Base-by-base conservation (phyloP, 108 stramenopile species). In the Aurantiochytrium sp. region DNA sequence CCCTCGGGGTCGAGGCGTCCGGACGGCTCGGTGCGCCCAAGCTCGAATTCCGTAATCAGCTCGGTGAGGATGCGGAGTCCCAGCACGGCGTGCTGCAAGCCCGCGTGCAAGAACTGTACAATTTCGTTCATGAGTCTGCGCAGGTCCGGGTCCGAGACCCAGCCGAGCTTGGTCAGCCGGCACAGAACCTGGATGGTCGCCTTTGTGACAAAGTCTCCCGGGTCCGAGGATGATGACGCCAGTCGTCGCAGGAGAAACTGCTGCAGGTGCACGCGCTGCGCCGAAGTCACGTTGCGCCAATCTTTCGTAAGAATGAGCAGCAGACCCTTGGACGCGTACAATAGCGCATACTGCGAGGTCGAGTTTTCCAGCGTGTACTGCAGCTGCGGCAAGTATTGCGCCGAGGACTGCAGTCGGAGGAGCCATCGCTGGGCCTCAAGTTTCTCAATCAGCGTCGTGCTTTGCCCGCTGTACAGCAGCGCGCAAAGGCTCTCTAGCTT, bases 301-400 rank as follows among this genome's bases (percentile, higher is more conserved):
- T 81, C 73, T 48, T 81, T 81, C 1, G 73, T 39, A 17, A 81
- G 30, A 0, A 81, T 81, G 3, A 81, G 45, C 73, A 48, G 42
- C 39, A 81, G 73, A 27, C 73, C 73, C 24, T 81, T 81, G 21
- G 42, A 81, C 19, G 73, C 73, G 24, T 48, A 81, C 45, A 81
- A 42, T 6, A 81, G 45, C n/a, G 73, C 45, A 41, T 48, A 48
- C n/a, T 22, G 73, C n/a, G 73, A 81, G 12, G n/a, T 81, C 21
- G 73, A 81, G 3, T 81, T 81, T 30, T 81, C 73, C 73, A 81
- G 45, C 39, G 73, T 81, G 73, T 81, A 81, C 45, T 81, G 42
- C 21, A 81, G 73, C 30, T 81, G 73, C 42, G 73, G 45, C n/a
- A 81, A 27, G 73, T 81, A 81, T 24, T 81, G 73, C 1, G 73